Evolutionary conservation across 2,329 filamentous ascomycete genomes (phyloP).

Genomic region (Fusarium aywerte): DNA sequence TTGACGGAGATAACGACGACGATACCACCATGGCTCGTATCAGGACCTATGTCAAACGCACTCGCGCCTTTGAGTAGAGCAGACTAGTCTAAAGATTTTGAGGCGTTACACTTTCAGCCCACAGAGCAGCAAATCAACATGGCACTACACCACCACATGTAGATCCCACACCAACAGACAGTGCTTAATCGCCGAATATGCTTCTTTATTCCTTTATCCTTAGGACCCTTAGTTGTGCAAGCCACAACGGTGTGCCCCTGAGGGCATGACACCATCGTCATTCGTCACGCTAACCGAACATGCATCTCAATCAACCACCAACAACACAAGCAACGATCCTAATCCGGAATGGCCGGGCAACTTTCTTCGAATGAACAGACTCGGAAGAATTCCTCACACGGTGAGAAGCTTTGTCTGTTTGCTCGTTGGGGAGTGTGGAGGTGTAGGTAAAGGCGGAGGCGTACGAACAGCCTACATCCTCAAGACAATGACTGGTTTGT

Average conservation of each 20-base stretch:
- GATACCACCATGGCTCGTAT: slow-evolving; percentile 54
- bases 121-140: slow-evolving; percentile 11
- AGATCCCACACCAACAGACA: slow-evolving; percentile 10
- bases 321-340: slow-evolving; percentile 18
- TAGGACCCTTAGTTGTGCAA: slow-evolving; percentile 4
- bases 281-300: slow-evolving; percentile 29
- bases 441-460: not conserved
- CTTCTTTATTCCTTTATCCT: slow-evolving; percentile 7
- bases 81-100: slow-evolving; percentile 25
- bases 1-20: slow-evolving; percentile 52
- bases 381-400: slow-evolving; percentile 1
- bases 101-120: slow-evolving; percentile 28
- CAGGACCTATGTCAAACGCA: slow-evolving; percentile 52
- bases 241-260: slow-evolving; percentile 34
- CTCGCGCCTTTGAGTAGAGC: slow-evolving; percentile 44
- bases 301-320: slow-evolving; percentile 29
- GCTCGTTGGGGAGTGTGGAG: not conserved
- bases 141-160: not conserved
- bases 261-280: slow-evolving; percentile 23
- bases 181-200: not conserved
- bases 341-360: slow-evolving; percentile 7
- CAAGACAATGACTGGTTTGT: slow-evolving; percentile 14
- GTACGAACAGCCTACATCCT: slow-evolving; percentile 1
- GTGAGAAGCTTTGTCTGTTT: slow-evolving; percentile 12
- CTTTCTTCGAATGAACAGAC: slow-evolving; percentile 6